These are phyloP conservation scores for Beta lomatogona DNA, from an alignment of 179 eudicot genomes.

Conservation along the genomic window DNA sequence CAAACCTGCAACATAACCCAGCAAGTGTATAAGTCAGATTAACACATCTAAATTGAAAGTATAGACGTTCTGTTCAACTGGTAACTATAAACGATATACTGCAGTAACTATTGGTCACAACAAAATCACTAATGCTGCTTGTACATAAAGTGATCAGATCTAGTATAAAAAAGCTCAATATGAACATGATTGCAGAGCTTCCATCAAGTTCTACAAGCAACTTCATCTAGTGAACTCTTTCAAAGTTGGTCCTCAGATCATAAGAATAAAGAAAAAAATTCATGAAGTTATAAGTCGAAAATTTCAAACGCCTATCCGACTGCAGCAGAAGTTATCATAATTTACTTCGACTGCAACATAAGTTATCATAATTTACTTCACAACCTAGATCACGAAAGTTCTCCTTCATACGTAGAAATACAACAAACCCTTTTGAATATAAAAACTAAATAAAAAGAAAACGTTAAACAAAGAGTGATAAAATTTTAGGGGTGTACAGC, in stretches of 20 bases:
- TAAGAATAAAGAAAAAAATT: neutral
- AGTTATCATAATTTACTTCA: neutral
- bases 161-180: neutral
- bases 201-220: neutral
- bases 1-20: constrained; percentile 42
- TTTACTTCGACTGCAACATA: neutral
- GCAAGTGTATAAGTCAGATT: neutral
- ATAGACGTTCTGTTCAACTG: neutral
- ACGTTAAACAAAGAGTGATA: neutral
- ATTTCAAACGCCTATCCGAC: neutral
- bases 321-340: neutral
- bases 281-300: neutral
- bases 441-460: neutral
- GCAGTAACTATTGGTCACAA: neutral
- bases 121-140: neutral
- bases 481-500: neutral
- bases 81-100: neutral
- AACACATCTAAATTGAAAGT: neutral
- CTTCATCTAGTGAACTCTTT: neutral
- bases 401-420: neutral
- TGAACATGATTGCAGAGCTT: neutral
- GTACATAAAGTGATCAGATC: neutral
- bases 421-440: neutral
- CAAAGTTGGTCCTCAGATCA: neutral
- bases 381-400: neutral